Conservation (phyloP, 805 yeast genomes). For the Nakazawaea siamensis region DNA sequence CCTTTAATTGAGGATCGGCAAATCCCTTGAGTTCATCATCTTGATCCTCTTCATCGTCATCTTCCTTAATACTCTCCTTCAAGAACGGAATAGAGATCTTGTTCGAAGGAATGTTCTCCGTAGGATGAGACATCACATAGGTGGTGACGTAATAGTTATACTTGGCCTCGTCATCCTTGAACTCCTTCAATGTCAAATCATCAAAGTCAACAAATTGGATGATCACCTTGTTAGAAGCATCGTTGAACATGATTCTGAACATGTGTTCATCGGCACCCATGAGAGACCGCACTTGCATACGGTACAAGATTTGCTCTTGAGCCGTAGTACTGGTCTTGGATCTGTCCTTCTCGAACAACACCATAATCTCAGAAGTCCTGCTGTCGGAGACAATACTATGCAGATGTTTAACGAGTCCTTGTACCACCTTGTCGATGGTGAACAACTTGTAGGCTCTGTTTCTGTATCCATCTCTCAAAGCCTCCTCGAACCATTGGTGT, state of each 20-base stretch:
- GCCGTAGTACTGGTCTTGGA: slow-evolving; percentile 56
- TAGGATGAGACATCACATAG: slow-evolving; percentile 90
- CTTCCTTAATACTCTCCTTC: slow-evolving; percentile 45
- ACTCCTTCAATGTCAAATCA: slow-evolving; percentile 76
- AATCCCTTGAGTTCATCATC: slow-evolving; percentile 46
- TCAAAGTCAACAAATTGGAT: slow-evolving; percentile 83
- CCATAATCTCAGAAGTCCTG: slow-evolving; percentile 71
- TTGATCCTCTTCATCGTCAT: slow-evolving; percentile 40
- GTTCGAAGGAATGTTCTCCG: slow-evolving; percentile 86
- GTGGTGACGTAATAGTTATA: slow-evolving; percentile 94
- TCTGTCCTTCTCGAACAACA: slow-evolving; percentile 79
- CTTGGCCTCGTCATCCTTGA: slow-evolving; percentile 60
- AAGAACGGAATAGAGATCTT: slow-evolving; percentile 75
- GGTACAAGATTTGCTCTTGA: slow-evolving; percentile 81
- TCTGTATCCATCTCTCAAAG: slow-evolving; percentile 88
- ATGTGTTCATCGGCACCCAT: slow-evolving; percentile 82
- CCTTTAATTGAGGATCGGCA: slow-evolving; percentile 62
- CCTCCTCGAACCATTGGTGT: slow-evolving; percentile 91
- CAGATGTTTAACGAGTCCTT: slow-evolving; percentile 75
- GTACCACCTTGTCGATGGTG: slow-evolving; percentile 89
- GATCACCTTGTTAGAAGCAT: slow-evolving; percentile 39
- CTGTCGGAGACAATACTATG: slow-evolving; percentile 76
- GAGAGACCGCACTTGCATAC: slow-evolving; percentile 76
- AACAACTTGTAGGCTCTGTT: slow-evolving; percentile 89
- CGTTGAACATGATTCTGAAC: slow-evolving; percentile 78